phyloP scores from a whole-genome alignment of 768 basidiomycete species.

The Suillus ampliporus region DNA sequence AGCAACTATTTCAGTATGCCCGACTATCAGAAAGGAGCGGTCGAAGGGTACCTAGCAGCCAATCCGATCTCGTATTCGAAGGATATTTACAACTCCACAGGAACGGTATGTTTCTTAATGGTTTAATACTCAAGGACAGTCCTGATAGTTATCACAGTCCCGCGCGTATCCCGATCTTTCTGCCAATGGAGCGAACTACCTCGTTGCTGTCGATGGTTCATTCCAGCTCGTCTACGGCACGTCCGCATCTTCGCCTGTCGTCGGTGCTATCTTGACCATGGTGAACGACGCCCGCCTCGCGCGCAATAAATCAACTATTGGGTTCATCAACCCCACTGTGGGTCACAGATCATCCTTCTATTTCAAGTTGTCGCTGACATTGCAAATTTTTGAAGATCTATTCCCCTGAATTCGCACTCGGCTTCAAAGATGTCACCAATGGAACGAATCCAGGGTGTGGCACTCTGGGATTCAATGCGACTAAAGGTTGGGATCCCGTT shows the following conservation, averaged over 20 bases:
- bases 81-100: slow-evolving; percentile 52
- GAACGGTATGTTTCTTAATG: slow-evolving; percentile 31
- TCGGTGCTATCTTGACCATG: slow-evolving; percentile 64
- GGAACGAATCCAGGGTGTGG: slow-evolving; percentile 54
- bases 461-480: slow-evolving; percentile 40
- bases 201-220: slow-evolving; percentile 43
- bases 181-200: slow-evolving; percentile 54
- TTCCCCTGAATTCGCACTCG: slow-evolving; percentile 39
- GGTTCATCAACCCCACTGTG: slow-evolving; percentile 63
- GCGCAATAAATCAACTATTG: slow-evolving; percentile 51
- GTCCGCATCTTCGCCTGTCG: slow-evolving; percentile 64
- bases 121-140: slow-evolving; percentile 2
- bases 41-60: slow-evolving; percentile 48
- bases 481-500: slow-evolving; percentile 40
- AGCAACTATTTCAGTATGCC: slow-evolving; percentile 59
- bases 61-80: slow-evolving; percentile 48
- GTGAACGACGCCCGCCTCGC: slow-evolving; percentile 66
- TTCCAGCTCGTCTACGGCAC: slow-evolving; percentile 56
- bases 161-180: slow-evolving; percentile 66
- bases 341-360: slow-evolving; percentile 10
- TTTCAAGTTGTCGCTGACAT: slow-evolving; percentile 4
- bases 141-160: slow-evolving; percentile 38
- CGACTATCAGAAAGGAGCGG: slow-evolving; percentile 55
- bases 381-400: slow-evolving; percentile 46
- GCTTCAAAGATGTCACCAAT: slow-evolving; percentile 56